Conservation (phyloP, 345 rosid species). For the Garcia nutans region DNA sequence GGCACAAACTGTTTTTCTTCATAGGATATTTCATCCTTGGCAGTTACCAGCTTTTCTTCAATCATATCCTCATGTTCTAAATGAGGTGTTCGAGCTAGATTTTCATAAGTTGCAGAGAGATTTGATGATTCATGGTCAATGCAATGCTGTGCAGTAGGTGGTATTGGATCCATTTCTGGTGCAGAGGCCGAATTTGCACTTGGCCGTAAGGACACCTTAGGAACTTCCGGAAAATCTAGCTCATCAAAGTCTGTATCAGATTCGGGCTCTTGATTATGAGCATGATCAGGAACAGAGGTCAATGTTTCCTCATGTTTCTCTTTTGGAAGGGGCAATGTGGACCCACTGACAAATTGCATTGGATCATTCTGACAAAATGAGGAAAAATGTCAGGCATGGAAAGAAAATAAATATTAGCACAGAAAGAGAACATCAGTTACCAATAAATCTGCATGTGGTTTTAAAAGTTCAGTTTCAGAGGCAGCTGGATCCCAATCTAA, state of each 20-base stretch:
- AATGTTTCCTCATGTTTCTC: conserved; percentile 61
- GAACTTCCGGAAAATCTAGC: conserved; percentile 79
- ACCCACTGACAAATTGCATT: conserved; percentile 64
- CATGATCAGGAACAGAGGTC: conserved; percentile 31
- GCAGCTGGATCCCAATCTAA: conserved; percentile 92
- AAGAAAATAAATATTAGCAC: conserved; percentile 15
- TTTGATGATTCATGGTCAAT: conserved; percentile 35
- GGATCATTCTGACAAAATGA: conserved; percentile 68
- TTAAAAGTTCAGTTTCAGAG: conserved; percentile 78
- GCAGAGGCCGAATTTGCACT: conserved; percentile 36
- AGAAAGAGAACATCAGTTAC: conserved; percentile 39
- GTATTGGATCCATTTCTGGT: conserved; percentile 30
- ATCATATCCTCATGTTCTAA: conserved; percentile 31
- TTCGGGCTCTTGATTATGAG: conserved; percentile 43
- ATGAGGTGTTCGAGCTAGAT: conserved; percentile 31
- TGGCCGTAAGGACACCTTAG: conserved; percentile 48
- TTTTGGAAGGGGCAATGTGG: conserved; percentile 64
- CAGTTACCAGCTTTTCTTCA: conserved; percentile 31
- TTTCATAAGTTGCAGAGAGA: conserved; percentile 26
- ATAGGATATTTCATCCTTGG: conserved; percentile 35
- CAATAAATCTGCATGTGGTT: conserved; percentile 83
- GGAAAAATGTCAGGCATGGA: conserved; percentile 23
- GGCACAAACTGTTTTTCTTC: conserved; percentile 66
- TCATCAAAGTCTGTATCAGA: conserved; percentile 53
- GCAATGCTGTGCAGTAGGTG: conserved; percentile 23